Evolutionary conservation across 805 yeast species (phyloP).

Genomic region (Starmerella cellae): DNA sequence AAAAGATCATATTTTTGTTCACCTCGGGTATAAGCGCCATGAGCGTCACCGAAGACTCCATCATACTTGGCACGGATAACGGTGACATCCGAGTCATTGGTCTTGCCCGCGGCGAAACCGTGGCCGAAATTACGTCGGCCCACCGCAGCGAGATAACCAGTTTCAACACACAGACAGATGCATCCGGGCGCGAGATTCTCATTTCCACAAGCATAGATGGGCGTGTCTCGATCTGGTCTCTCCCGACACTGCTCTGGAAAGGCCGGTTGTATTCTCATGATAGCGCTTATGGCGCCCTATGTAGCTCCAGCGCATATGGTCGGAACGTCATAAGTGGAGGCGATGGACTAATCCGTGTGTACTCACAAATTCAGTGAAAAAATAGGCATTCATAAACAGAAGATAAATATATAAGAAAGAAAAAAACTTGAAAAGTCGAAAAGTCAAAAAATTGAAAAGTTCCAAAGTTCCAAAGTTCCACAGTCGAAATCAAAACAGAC

Average conservation of each 20-base stretch:
- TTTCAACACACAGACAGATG: slow-evolving; percentile 1
- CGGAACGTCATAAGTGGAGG: slow-evolving; percentile 19
- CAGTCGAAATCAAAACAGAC: too few relatives aligned
- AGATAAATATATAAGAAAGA: too few relatives aligned
- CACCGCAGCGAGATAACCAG: slow-evolving; percentile 18
- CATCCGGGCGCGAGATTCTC: neutral
- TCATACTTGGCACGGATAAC: slow-evolving; percentile 15
- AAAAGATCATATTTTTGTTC: slow-evolving; percentile 12
- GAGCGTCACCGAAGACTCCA: slow-evolving; percentile 7
- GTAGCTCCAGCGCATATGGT: slow-evolving; percentile 7
- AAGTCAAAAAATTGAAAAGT: too few relatives aligned
- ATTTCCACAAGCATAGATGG: slow-evolving; percentile 23
- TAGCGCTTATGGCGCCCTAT: slow-evolving; percentile 18
- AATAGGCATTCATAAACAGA: too few relatives aligned
- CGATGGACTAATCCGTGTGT: slow-evolving; percentile 20
- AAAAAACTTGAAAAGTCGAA: too few relatives aligned
- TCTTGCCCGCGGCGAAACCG: slow-evolving; percentile 16
- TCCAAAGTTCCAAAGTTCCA: too few relatives aligned
- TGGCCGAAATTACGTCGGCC: slow-evolving; percentile 19
- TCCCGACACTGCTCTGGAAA: slow-evolving; percentile 20
- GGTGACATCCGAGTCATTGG: slow-evolving; percentile 20
- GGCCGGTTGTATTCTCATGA: slow-evolving; percentile 22
- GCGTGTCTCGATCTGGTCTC: slow-evolving; percentile 21
- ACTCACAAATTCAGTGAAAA: too few relatives aligned
- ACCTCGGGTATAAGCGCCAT: slow-evolving; percentile 10